Conservation (phyloP, 148 eudicot genomes). For the Bassia scoparia region DNA sequence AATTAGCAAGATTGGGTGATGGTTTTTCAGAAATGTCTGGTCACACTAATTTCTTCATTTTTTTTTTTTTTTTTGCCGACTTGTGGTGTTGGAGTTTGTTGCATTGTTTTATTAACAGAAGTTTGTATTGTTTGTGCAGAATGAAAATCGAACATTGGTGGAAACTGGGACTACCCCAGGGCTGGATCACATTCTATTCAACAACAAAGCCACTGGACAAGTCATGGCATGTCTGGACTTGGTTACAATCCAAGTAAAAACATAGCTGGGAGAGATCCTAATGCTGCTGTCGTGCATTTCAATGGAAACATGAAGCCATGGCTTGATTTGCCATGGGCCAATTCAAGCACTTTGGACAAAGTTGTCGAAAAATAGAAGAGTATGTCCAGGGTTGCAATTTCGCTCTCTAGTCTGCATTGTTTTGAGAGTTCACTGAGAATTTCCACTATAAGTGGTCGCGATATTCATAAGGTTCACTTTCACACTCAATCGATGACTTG, state of each 20-base stretch:
- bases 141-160: constrained; percentile 88
- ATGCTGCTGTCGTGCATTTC: constrained; percentile 92
- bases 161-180: constrained; percentile 95
- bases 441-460: neutral
- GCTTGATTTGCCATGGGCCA: constrained; percentile 87
- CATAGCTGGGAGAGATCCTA: constrained; percentile 76
- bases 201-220: constrained; percentile 92
- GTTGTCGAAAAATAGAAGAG: constrained; percentile 87
- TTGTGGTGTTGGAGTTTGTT: neutral
- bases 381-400: constrained; percentile 86
- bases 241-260: constrained; percentile 92
- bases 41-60: neutral
- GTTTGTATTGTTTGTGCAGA: constrained; percentile 44
- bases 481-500: neutral
- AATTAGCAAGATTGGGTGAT: neutral
- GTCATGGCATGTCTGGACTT: constrained; percentile 96
- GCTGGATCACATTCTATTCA: constrained; percentile 79
- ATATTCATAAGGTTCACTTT: constrained; percentile 28
- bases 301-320: constrained; percentile 94
- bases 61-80: neutral
- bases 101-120: neutral
- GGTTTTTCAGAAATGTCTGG: neutral
- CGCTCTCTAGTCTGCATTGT: constrained; percentile 36
- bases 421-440: neutral
- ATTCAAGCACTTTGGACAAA: constrained; percentile 71